Evolutionary conservation across 768 basidiomycete genomes (phyloP), one percentile per base, ranked within the genome.

Genomic region (Strobilomyces dryophilus): DNA sequence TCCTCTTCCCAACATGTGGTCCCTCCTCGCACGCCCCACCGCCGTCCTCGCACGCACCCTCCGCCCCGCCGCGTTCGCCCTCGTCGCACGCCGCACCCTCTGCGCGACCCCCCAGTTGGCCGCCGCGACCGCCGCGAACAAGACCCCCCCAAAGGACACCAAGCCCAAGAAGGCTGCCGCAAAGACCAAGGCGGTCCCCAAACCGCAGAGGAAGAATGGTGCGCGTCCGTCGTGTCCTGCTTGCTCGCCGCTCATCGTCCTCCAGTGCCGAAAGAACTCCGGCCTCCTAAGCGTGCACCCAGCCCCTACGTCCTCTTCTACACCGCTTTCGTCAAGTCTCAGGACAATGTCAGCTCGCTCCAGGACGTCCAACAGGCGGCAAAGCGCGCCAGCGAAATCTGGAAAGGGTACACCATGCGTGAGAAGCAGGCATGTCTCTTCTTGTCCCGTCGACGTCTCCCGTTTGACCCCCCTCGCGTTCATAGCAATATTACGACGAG

Each of bases 371-470:
- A 51, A 7, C 53, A 48, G 11, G 2, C 59, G 2, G n/a, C 62
- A 14, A 69, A 52, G 51, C 53, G 64, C 18, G 62, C 67, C 8
- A 56, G 53, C 10, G 54, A 51, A 34, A 47, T 53, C 4, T 77
- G 76, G 76, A 62, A 44, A 1, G 53, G 44, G 5, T 54, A 75
- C n/a, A 54, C 73, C 5, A 60, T 58, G 11, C 57, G 50, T 4
- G 70, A 77, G 52, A 76, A 69, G 47, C 60, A 74, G 58, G 76
- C 74, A 32, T 21, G 65, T 50, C 21, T 52, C 12, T 29, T 4
- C 48, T n/a, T 27, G 35, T 34, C 15, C 2, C 9, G 24, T 1
- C 26, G 3, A 7, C 26, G 4, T 18, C 34, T 9, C 41, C 12
- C 7, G 20, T 21, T 41, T 12, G 20, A 32, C n/a, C 20, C 8